Percentiles rank a stretch among this genome's conserved stretches.
phyloP scores from a whole-genome alignment of 306 rosid genomes.

The Glycyrrhiza uralensis region DNA sequence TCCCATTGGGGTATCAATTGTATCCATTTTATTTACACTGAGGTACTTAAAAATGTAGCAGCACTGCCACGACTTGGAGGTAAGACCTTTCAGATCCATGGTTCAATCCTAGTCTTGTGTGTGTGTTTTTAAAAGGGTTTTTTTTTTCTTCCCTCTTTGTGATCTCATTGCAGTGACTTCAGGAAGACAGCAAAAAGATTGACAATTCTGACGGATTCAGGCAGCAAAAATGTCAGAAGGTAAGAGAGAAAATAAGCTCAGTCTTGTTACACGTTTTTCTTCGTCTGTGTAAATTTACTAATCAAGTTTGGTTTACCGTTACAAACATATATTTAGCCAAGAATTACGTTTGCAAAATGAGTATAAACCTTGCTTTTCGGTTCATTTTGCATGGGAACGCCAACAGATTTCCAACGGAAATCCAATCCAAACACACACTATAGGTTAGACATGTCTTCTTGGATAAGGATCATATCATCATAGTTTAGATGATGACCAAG shows the following conservation, averaged over 20 bases:
- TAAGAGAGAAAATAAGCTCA: constrained; percentile 21
- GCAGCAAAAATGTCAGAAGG: constrained; percentile 54
- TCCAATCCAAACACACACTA: too few species aligned
- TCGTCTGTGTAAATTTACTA: too few species aligned
- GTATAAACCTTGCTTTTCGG: too few species aligned
- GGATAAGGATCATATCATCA: not conserved
- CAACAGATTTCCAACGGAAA: too few species aligned
- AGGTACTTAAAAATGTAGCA: not conserved
- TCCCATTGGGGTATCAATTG: not conserved
- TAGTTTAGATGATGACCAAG: not conserved
- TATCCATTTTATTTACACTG: not conserved
- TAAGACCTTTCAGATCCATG: not conserved
- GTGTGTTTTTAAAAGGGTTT: not conserved
- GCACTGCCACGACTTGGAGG: not conserved
- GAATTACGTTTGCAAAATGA: too few species aligned
- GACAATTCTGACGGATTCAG: constrained; percentile 58
- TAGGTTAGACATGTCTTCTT: not conserved
- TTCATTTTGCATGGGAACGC: too few species aligned
- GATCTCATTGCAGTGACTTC: constrained; percentile 64
- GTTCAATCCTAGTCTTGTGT: not conserved
- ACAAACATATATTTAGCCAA: too few species aligned
- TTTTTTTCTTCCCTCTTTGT: not conserved
- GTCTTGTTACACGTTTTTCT: not conserved
- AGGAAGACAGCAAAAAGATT: constrained; percentile 75
- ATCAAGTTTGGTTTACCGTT: too few species aligned